Base-by-base conservation (phyloP, 2,329 filamentous ascomycete species). In the Drechmeria coniospora region DNA sequence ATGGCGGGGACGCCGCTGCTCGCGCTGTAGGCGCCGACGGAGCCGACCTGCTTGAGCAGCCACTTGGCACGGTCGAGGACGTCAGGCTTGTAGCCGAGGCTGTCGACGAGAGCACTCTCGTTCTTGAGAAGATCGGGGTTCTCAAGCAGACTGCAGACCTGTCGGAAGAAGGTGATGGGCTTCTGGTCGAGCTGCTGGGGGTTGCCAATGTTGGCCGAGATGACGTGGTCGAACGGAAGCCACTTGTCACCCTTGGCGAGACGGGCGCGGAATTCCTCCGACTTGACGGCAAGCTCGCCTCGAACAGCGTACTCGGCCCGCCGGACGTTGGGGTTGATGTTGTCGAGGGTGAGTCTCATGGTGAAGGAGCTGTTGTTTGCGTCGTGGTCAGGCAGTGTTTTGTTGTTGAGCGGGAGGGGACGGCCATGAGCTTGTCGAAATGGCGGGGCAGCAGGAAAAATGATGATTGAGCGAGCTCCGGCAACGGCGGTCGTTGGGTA, bases 151-250 rank as follows among this genome's bases (percentile, higher is more conserved):
- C 83, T 92, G 46, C 90, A 69, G 16, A 98, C 90, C 61, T 98
- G 87, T 43, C 90, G 77, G 73, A 98, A 94, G 67, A 94, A 98
- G 42, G 90, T 98, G 46, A 98, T 87, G 46, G 90, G 90, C 66
- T 95, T 92, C 68, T 98, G 90, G 59, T 94, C 90, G 37, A 98
- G 74, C 60, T 98, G 90, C 59, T 98, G 90, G 4, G 90, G 90
- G 63, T 98, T 98, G 49, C 90, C 90, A 48, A 98, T 98, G 61
- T 98, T 98, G 57, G 90, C 90, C 37, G 81, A 86, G 59, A 98
- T 87, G 55, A 98, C 77, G 34, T 83, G 69, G 44, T 81, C 66
- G 56, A 98, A 98, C 26, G 90, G 87, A 27, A 95, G 65, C 46
- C 33, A 28, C 32, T 46, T 53, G 41, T 53, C 65, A 43, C 68